A percentile compares a stretch with the other conserved stretches of the same genome.
Conservation (phyloP, 2,329 filamentous ascomycete genomes). For the Fusarium sublunatum region DNA sequence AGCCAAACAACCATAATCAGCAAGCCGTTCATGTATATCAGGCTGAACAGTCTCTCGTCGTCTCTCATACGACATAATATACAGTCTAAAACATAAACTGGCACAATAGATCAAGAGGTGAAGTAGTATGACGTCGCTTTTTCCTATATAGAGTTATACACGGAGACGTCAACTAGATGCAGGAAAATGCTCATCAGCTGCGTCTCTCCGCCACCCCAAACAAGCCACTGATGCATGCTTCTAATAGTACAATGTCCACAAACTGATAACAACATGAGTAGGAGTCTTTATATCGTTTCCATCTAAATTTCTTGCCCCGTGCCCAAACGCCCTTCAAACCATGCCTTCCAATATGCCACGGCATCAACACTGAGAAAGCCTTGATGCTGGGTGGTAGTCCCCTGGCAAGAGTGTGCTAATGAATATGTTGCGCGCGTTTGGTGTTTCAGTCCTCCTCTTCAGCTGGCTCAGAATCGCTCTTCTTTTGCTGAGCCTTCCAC, state of each 20-base stretch:
- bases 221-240: conserved; percentile 43
- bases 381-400: conserved; percentile 5
- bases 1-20: not conserved
- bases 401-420: conserved; percentile 11
- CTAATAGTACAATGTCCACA: conserved; percentile 46
- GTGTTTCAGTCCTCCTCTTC: conserved; percentile 51
- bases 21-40: not conserved
- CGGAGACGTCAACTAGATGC: conserved; percentile 34
- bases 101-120: not conserved
- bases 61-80: not conserved
- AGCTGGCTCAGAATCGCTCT: conserved; percentile 52
- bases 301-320: conserved; percentile 46
- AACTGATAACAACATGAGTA: conserved; percentile 45
- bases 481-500: conserved; percentile 61
- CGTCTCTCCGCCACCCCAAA: conserved; percentile 24
- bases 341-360: conserved; percentile 25
- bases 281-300: conserved; percentile 48
- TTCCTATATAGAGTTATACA: conserved; percentile 46
- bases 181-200: conserved; percentile 26
- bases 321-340: conserved; percentile 45
- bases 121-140: conserved; percentile 38
- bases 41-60: not conserved
- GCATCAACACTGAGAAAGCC: not conserved
- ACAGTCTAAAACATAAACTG: not conserved
- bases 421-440: conserved; percentile 1